A percentile compares a stretch with the other conserved stretches of the same genome.
These are phyloP conservation scores for Cladophialophora yegresii DNA, from an alignment of 2,329 filamentous ascomycete species.

Conservation along the genomic window DNA sequence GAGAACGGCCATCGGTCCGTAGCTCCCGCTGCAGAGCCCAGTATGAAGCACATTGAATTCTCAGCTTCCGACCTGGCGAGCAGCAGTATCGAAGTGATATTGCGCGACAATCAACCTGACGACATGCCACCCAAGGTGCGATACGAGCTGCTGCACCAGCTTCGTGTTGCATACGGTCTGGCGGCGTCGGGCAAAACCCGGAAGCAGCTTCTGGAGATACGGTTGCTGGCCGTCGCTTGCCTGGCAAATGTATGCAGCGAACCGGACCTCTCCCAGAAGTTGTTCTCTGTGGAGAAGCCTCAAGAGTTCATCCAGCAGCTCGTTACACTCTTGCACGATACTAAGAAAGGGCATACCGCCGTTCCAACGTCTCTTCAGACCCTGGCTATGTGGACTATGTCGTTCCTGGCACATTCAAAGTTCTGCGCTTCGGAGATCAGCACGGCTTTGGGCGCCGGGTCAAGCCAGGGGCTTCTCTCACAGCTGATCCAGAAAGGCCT, in stretches of 20 bases:
- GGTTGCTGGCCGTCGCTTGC: slow-evolving; percentile 85
- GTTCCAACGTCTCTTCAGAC: slow-evolving; percentile 79
- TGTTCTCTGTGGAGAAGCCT: slow-evolving; percentile 82
- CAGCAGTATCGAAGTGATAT: slow-evolving; percentile 42
- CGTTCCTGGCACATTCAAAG: slow-evolving; percentile 80
- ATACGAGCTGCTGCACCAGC: slow-evolving; percentile 81
- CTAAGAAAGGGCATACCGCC: slow-evolving; percentile 65
- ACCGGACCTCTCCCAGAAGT: slow-evolving; percentile 76
- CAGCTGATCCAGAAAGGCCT: slow-evolving; percentile 91
- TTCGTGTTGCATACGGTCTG: slow-evolving; percentile 82
- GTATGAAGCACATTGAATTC: slow-evolving; percentile 26
- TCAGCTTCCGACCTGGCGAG: slow-evolving; percentile 25
- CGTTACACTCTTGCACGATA: slow-evolving; percentile 84
- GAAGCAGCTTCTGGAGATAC: slow-evolving; percentile 75
- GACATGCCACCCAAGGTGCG: slow-evolving; percentile 71
- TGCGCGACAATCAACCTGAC: slow-evolving; percentile 48
- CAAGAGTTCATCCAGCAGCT: slow-evolving; percentile 91
- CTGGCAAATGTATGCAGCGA: slow-evolving; percentile 87
- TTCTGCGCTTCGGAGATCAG: slow-evolving; percentile 78
- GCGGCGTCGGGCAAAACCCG: slow-evolving; percentile 65
- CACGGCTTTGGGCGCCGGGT: slow-evolving; percentile 88
- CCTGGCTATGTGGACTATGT: slow-evolving; percentile 75
- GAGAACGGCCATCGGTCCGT: slow-evolving; percentile 53
- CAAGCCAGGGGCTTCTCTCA: slow-evolving; percentile 92
- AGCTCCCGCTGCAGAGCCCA: neutral